Conservation (phyloP, 352 stramenopile species). For the Halophytophthora polymorphica region DNA sequence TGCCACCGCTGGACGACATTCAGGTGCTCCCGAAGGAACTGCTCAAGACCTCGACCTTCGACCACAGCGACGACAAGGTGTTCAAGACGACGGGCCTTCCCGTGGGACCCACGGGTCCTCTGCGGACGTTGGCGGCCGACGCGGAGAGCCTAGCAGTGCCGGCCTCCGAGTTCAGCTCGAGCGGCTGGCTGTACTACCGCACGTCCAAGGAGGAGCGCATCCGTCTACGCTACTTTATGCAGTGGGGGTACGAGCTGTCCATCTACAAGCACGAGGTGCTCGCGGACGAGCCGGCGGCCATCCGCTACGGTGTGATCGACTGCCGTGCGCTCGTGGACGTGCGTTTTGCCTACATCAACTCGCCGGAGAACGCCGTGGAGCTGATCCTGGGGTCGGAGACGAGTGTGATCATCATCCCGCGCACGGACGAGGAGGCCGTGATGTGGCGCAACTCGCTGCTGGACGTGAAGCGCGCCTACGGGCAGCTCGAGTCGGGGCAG, state of each 20-base stretch:
- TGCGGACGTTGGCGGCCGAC: slow-evolving; percentile 5
- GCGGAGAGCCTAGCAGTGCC: slow-evolving; percentile 15
- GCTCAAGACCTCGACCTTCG: slow-evolving; percentile 80
- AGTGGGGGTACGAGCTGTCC: slow-evolving; percentile 84
- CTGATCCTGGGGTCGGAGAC: slow-evolving; percentile 73
- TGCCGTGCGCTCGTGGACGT: slow-evolving; percentile 80
- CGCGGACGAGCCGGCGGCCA: slow-evolving; percentile 68
- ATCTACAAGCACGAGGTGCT: slow-evolving; percentile 90
- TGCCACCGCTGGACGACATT: slow-evolving; percentile 67
- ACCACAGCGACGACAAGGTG: slow-evolving; percentile 40
- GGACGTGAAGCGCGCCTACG: slow-evolving; percentile 82
- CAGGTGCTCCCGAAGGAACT: slow-evolving; percentile 81
- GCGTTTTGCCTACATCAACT: slow-evolving; percentile 81
- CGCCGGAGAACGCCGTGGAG: slow-evolving; percentile 82
- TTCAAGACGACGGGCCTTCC: slow-evolving; percentile 29
- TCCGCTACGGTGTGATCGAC: slow-evolving; percentile 86
- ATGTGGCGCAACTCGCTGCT: slow-evolving; percentile 81
- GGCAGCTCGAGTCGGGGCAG: slow-evolving; percentile 67
- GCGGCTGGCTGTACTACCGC: slow-evolving; percentile 84
- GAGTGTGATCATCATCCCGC: slow-evolving; percentile 80
- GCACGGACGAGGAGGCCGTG: slow-evolving; percentile 79
- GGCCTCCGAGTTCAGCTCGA: slow-evolving; percentile 56
- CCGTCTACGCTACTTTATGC: slow-evolving; percentile 82
- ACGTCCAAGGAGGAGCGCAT: slow-evolving; percentile 81
- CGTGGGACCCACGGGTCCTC: slow-evolving; percentile 12